Evolutionary conservation across 2,329 filamentous ascomycete species (phyloP), one percentile per base, ranked within the genome.

Genomic region (Diplodia mutila): DNA sequence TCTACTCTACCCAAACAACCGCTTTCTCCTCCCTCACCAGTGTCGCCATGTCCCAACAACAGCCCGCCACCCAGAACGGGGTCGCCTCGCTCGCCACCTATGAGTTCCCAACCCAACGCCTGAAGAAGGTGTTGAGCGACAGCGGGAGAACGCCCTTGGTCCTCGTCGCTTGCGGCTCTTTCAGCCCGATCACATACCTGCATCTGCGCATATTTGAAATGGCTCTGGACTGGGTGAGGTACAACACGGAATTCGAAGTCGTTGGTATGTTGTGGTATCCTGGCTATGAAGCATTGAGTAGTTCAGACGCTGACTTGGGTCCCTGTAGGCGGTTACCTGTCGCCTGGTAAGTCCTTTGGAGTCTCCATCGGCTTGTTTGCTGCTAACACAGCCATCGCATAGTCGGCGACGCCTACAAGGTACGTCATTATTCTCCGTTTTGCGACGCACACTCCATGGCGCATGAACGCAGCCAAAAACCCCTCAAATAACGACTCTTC

Each of bases 191-290:
- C 61, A 91, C 90, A 7, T 91, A 91, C 74, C 84, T 93, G 32
- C 91, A 94, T 76, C 82, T 95, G 70, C 89, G 91, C 76, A 94
- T 96, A 90, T 94, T 95, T 75, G 91, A 93, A 75, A 93, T 96
- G 88, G 91, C 91, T 1, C 87, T 89, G 72, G 91, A 95, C 79
- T 94, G 91, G 79, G 89, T 89, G 72, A 89, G 89, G 71, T 90
- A 91, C 42, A 81, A 84, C 72, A 84, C 82, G 23, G 83, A 91
- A 65, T 97, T 91, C 76, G 93, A 97, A 78, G 88, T 97, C 39
- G 85, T 97, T 53, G 94, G 92, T 69, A 93, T 92, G 64, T 97
- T 21, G 94, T 77, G 83, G 27, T 21, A 32, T 39, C 52, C 64
- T 21, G 27, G 21, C 32, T 14, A 2, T n/a, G 16, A 5, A 42